A percentile compares a stretch with the other conserved stretches of the same genome.
Conservation (phyloP, 768 basidiomycete genomes). For the Rhodotorula toruloides region DNA sequence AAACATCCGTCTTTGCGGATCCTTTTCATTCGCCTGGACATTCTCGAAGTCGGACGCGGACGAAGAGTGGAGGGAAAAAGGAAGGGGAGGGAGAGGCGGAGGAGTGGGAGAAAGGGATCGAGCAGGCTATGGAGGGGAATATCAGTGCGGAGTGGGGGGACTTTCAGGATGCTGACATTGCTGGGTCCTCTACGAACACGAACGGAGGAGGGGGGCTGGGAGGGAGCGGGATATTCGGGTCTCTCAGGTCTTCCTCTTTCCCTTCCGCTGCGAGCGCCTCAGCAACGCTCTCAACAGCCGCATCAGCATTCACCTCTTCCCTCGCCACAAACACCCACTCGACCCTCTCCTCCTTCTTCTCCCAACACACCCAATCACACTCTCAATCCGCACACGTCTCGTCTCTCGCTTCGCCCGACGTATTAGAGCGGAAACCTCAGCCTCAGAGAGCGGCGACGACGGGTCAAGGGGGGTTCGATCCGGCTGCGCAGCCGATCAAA, state of each 20-base stretch:
- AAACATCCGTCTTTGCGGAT: constrained; percentile 1
- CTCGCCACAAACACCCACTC: too few species aligned
- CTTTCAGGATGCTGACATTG: background rate
- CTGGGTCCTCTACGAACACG: background rate
- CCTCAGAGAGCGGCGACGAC: background rate
- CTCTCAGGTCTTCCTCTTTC: background rate
- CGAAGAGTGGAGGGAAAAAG: background rate
- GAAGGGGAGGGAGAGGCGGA: background rate
- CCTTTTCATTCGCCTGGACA: constrained; percentile 26
- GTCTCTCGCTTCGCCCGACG: background rate
- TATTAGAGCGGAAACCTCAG: background rate
- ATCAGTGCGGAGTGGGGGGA: background rate
- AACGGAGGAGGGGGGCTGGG: too few species aligned
- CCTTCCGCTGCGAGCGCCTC: too few species aligned
- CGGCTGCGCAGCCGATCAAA: constrained; percentile 30
- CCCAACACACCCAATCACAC: background rate
- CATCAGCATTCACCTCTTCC: too few species aligned
- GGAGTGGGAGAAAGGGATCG: background rate
- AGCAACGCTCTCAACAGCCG: too few species aligned
- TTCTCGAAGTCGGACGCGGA: background rate
- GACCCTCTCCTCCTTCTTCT: background rate
- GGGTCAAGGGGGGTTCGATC: constrained; percentile 1
- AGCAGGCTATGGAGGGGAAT: background rate
- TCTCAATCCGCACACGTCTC: background rate
- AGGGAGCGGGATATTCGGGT: too few species aligned